phyloP scores from a whole-genome alignment of 352 stramenopile species.

The Globisporangium barbulae region DNA sequence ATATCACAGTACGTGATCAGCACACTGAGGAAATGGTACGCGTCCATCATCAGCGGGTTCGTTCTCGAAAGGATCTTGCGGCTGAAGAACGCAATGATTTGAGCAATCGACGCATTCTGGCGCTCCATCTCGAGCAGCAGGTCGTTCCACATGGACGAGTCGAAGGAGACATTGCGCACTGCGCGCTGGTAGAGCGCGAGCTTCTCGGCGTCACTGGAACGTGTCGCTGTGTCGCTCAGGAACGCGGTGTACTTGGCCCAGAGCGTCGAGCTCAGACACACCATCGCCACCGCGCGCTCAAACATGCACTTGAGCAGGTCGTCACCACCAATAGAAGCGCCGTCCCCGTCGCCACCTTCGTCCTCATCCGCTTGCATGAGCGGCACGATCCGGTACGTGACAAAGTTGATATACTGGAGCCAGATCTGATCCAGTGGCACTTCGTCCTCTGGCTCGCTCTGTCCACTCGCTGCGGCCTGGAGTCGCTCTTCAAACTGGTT shows the following conservation, averaged over 20 bases:
- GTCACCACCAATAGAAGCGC: not conserved
- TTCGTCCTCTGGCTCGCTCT: constrained; percentile 6
- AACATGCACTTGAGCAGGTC: constrained; percentile 44
- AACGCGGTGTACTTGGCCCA: constrained; percentile 60
- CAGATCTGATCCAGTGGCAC: constrained; percentile 32
- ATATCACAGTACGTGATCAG: constrained; percentile 51
- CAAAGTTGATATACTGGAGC: constrained; percentile 67
- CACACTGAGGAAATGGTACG: constrained; percentile 43
- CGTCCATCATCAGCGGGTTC: constrained; percentile 43
- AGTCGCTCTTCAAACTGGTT: constrained; percentile 44
- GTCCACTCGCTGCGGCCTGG: constrained; percentile 11
- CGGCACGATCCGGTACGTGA: constrained; percentile 42
- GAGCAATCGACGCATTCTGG: not conserved
- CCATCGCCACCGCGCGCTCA: constrained; percentile 46
- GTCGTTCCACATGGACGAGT: constrained; percentile 55
- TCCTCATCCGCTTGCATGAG: constrained; percentile 20
- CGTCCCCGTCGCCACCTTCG: not conserved
- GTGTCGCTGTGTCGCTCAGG: not conserved
- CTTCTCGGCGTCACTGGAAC: constrained; percentile 7
- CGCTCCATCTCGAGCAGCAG: constrained; percentile 53
- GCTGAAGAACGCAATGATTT: constrained; percentile 27
- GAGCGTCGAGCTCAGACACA: constrained; percentile 55
- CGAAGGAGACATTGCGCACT: constrained; percentile 66
- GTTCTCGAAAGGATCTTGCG: constrained; percentile 29
- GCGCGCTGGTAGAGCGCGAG: constrained; percentile 31